phyloP scores from a whole-genome alignment of 257 asterid genomes.

The Solanum tarapatanum region DNA sequence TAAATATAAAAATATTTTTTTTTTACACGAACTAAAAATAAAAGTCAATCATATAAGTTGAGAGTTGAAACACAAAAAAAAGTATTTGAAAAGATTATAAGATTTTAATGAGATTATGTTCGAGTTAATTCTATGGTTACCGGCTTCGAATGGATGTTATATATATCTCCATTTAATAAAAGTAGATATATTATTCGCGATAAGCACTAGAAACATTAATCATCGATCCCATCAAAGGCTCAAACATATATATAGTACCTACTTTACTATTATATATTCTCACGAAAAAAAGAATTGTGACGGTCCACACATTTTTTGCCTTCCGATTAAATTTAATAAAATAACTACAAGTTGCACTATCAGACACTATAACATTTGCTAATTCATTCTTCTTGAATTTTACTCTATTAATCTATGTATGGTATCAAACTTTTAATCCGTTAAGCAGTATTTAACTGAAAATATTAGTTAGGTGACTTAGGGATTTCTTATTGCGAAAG shows the following conservation, averaged over 20 bases:
- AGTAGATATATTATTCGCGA: background rate
- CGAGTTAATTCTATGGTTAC: background rate
- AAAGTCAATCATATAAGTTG: background rate
- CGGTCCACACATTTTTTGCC: background rate
- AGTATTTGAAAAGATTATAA: background rate
- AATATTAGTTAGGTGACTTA: background rate
- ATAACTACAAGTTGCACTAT: background rate
- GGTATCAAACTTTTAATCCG: background rate
- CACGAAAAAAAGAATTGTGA: background rate
- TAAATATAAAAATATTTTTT: background rate
- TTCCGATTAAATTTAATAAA: background rate
- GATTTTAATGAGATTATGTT: background rate
- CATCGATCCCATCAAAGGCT: background rate
- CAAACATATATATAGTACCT: background rate
- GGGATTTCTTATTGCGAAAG: background rate
- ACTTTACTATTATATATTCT: background rate
- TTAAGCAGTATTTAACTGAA: background rate
- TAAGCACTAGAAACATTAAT: background rate
- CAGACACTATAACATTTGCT: background rate
- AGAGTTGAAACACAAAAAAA: background rate
- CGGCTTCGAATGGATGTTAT: background rate
- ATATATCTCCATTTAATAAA: background rate
- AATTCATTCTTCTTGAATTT: background rate
- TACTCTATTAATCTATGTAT: background rate
- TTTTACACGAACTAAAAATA: background rate